A percentile compares a stretch with the other conserved stretches of the same genome.
Evolutionary conservation across 805 yeast genomes (phyloP).

Genomic region (Starmera quercuum): DNA sequence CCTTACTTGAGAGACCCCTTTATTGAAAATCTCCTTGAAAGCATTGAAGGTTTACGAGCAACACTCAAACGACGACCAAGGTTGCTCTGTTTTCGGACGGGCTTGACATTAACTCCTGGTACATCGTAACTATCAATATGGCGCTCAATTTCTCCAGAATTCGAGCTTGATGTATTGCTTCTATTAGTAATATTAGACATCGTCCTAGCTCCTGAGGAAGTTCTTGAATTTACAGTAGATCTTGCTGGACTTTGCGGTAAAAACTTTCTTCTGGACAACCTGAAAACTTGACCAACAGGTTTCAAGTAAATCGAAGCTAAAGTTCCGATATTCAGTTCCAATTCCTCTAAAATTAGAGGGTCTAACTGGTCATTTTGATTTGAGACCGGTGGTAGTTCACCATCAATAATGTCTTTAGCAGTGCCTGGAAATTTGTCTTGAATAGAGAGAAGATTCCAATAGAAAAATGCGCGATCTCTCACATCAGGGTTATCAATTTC

Average conservation of each 20-base stretch:
- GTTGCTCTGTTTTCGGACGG: conserved; percentile 24
- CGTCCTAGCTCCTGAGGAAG: conserved; percentile 9
- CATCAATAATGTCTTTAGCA: conserved; percentile 48
- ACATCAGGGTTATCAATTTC: conserved; percentile 76
- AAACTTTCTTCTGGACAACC: conserved; percentile 45
- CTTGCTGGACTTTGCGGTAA: conserved; percentile 46
- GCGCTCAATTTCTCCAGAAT: conserved; percentile 8
- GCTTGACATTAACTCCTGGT: conserved; percentile 29
- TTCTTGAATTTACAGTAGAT: conserved; percentile 14
- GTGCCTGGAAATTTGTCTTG: conserved; percentile 32
- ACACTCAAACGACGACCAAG: conserved; percentile 24
- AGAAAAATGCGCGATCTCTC: conserved; percentile 77
- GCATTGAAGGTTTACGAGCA: conserved; percentile 25
- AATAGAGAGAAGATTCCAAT: conserved; percentile 70
- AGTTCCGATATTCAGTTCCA: conserved; percentile 75
- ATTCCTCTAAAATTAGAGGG: conserved; percentile 64
- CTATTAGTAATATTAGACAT: conserved; percentile 3
- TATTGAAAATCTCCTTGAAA: neutral
- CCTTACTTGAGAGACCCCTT: neutral
- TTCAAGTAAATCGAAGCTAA: conserved; percentile 79
- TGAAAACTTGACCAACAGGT: conserved; percentile 75
- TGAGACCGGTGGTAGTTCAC: conserved; percentile 54
- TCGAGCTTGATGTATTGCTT: conserved; percentile 3
- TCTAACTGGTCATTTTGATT: conserved; percentile 65
- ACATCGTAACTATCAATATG: conserved; percentile 31